Percentiles rank a stretch among this genome's conserved stretches.
Conservation (phyloP, 495 filamentous ascomycete genomes). For the Cercophora sp. region DNA sequence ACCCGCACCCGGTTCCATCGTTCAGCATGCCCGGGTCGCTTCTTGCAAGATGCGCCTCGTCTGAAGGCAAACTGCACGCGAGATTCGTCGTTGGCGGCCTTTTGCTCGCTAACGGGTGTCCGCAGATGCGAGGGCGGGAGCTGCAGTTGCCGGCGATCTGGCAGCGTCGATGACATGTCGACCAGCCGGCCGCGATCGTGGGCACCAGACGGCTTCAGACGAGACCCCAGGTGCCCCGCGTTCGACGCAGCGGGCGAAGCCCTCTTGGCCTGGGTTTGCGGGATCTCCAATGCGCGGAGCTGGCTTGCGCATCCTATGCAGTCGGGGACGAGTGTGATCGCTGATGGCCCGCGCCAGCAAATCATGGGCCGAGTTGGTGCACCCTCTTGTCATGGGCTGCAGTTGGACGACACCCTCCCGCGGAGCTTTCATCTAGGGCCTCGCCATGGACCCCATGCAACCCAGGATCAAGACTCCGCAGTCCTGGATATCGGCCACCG, state of each 20-base stretch:
- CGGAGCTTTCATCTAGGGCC: conserved; percentile 4
- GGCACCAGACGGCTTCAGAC: not conserved
- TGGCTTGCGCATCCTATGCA: conserved; percentile 7
- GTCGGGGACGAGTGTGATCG: conserved; percentile 8
- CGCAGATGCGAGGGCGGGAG: conserved; percentile 19
- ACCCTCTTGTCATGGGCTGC: conserved; percentile 11
- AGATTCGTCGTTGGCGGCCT: not conserved
- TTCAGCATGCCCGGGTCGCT: not conserved
- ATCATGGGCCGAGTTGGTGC: conserved; percentile 12
- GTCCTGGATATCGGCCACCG: conserved; percentile 10
- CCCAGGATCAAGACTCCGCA: conserved; percentile 2
- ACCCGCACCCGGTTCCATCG: not conserved
- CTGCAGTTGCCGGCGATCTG: conserved; percentile 15
- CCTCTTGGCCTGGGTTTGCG: not conserved
- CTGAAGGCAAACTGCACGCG: not conserved
- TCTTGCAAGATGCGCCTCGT: not conserved
- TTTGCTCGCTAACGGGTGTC: not conserved
- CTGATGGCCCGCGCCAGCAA: conserved; percentile 11
- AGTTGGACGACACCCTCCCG: conserved; percentile 15
- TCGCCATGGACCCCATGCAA: conserved; percentile 8
- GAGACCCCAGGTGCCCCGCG: not conserved
- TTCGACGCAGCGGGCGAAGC: not conserved
- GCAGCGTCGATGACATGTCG: conserved; percentile 1
- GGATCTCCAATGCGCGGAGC: conserved; percentile 5
- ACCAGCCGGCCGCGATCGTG: not conserved